Evolutionary conservation across 805 yeast genomes (phyloP).

Genomic region (Wickerhamiella allomyrinae): DNA sequence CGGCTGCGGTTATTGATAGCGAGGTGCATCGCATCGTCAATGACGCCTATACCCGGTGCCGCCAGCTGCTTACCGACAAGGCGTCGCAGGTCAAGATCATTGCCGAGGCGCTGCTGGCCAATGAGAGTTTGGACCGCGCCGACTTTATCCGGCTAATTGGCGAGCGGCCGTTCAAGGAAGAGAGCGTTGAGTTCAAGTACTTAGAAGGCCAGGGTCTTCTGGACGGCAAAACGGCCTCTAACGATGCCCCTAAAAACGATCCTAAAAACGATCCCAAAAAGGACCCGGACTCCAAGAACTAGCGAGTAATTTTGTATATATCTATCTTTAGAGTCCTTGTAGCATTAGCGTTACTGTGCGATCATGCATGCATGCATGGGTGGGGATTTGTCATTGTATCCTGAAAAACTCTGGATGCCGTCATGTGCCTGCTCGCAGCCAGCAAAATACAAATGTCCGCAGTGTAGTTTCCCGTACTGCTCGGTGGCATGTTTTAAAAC

Average conservation of each 20-base stretch:
- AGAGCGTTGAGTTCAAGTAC: constrained; percentile 19
- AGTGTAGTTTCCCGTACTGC: constrained; percentile 34
- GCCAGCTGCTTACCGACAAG: constrained; percentile 50
- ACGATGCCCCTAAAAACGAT: not conserved
- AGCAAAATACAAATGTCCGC: constrained; percentile 42
- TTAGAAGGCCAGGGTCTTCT: constrained; percentile 19
- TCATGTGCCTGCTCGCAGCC: not conserved
- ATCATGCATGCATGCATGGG: not conserved
- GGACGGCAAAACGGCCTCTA: constrained; percentile 7
- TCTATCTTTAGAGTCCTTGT: not conserved
- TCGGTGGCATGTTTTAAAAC: constrained; percentile 46
- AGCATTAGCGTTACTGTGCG: constrained; percentile 1
- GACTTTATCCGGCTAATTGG: constrained; percentile 87
- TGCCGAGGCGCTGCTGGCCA: constrained; percentile 70
- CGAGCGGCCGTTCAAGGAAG: constrained; percentile 60
- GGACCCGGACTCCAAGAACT: not conserved
- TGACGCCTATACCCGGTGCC: constrained; percentile 63
- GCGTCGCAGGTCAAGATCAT: constrained; percentile 65
- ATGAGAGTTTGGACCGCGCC: constrained; percentile 85
- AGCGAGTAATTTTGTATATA: not conserved
- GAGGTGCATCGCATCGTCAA: constrained; percentile 70
- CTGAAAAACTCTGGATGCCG: no score
- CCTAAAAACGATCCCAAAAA: not conserved
- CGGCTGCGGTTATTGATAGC: constrained; percentile 64
- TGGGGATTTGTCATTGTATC: not conserved